phyloP scores from a whole-genome alignment of 306 rosid species.

The Inga oerstediana region DNA sequence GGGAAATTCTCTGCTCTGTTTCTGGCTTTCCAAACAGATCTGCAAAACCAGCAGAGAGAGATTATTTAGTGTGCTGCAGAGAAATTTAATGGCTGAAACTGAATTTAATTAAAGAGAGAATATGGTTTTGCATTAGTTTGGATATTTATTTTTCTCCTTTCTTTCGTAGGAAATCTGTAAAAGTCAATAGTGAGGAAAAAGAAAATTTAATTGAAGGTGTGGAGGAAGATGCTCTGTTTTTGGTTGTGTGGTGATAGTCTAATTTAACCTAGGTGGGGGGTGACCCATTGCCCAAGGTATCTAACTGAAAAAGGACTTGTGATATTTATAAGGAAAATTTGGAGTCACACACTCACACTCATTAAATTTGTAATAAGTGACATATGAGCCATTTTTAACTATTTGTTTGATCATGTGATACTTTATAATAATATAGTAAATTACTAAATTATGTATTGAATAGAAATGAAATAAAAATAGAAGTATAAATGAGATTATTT shows the following conservation, averaged over 20 bases:
- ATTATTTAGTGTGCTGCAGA: not conserved
- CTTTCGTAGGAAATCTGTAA: conserved; percentile 37
- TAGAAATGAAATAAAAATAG: not conserved
- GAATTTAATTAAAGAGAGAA: conserved; percentile 16
- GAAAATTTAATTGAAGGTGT: not conserved
- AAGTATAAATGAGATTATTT: not conserved
- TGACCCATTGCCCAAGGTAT: conserved; percentile 60
- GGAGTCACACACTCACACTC: conserved; percentile 48
- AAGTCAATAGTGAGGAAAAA: conserved; percentile 11
- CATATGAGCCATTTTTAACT: conserved; percentile 27
- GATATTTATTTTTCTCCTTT: not conserved
- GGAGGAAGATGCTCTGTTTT: not conserved
- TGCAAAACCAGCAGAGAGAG: not conserved
- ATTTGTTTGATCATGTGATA: not conserved
- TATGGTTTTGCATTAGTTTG: conserved; percentile 29
- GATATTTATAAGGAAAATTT: conserved; percentile 39
- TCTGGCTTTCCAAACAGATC: not conserved
- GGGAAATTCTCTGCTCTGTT: conserved; percentile 24
- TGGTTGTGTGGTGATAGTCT: conserved; percentile 19
- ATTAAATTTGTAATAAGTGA: conserved; percentile 51
- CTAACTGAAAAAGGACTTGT: conserved; percentile 46
- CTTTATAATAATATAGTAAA: not conserved
- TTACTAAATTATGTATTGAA: not conserved
- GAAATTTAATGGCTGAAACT: not conserved
- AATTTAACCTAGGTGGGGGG: conserved; percentile 52